Evolutionary conservation across 1,139 yeast species (phyloP).

Genomic region (Scheffersomyces parashehatae): DNA sequence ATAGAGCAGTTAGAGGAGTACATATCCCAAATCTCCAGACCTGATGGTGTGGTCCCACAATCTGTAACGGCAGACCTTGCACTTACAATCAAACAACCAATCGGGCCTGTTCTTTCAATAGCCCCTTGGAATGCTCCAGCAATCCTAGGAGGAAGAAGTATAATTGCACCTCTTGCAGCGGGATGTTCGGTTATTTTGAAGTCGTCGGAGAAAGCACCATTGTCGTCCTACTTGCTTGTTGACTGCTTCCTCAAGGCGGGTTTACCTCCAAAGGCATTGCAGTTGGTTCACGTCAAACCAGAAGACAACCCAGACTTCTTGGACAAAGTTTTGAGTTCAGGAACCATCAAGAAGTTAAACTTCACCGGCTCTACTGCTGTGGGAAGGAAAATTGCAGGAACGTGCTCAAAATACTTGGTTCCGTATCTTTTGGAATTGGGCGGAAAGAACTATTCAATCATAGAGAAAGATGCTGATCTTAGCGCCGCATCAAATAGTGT

Average conservation of each 20-base stretch:
- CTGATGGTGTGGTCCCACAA: slow-evolving; percentile 23
- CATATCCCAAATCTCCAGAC: slow-evolving; percentile 15
- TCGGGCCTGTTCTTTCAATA: slow-evolving; percentile 47
- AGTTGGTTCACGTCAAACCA: slow-evolving; percentile 33
- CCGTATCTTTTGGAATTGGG: slow-evolving; percentile 41
- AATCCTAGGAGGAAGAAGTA: slow-evolving; percentile 37
- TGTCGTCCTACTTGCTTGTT: slow-evolving; percentile 28
- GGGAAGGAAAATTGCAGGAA: slow-evolving; percentile 33
- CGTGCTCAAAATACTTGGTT: slow-evolving; percentile 30
- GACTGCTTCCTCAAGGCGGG: slow-evolving; percentile 40
- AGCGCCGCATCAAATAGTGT: slow-evolving; percentile 28
- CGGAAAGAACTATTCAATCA: slow-evolving; percentile 40
- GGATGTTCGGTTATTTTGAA: slow-evolving; percentile 48
- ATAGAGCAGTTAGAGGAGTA: slow-evolving; percentile 27
- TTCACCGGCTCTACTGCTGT: slow-evolving; percentile 47
- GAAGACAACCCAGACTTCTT: slow-evolving; percentile 25
- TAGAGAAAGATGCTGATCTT: slow-evolving; percentile 36
- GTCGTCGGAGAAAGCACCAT: slow-evolving; percentile 34
- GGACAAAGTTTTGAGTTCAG: slow-evolving; percentile 26
- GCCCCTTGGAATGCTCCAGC: slow-evolving; percentile 55
- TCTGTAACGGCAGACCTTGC: slow-evolving; percentile 1
- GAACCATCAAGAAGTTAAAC: slow-evolving; percentile 32
- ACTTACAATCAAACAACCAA: slow-evolving; percentile 27
- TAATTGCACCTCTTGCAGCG: slow-evolving; percentile 48
- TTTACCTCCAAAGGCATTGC: slow-evolving; percentile 35